Evolutionary conservation across 106 monocot genomes (phyloP).

Genomic region (Acanthochlamys bracteata): DNA sequence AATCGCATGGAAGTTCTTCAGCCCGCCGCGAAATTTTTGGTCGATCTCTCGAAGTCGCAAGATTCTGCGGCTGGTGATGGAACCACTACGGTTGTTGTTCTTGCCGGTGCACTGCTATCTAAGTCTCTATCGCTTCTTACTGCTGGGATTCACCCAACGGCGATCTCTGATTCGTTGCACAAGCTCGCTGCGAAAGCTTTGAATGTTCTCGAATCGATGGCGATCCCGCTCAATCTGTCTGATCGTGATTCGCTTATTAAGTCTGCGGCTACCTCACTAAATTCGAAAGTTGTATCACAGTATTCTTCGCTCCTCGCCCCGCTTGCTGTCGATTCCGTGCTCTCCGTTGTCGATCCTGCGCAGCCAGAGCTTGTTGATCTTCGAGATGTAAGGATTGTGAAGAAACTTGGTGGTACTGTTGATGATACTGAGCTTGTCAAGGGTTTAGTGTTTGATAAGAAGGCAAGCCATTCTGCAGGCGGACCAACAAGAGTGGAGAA

Average conservation of each 20-base stretch:
- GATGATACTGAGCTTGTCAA: constrained; percentile 79
- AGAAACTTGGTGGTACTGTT: constrained; percentile 90
- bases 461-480: constrained; percentile 71
- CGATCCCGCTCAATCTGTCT: constrained; percentile 70
- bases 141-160: constrained; percentile 70
- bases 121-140: constrained; percentile 52
- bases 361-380: constrained; percentile 84
- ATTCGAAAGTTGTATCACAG: constrained; percentile 86
- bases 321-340: constrained; percentile 70
- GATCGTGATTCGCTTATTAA: constrained; percentile 82
- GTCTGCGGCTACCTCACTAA: constrained; percentile 86
- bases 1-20: constrained; percentile 82
- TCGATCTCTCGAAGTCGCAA: constrained; percentile 78
- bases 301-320: constrained; percentile 93
- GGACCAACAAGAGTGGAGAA: constrained; percentile 80
- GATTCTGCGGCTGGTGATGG: constrained; percentile 89
- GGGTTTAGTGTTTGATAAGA: constrained; percentile 89
- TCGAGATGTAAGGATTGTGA: constrained; percentile 66
- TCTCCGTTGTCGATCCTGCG: constrained; percentile 67
- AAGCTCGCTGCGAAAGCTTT: constrained; percentile 48
- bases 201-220: constrained; percentile 49
- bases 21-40: constrained; percentile 87
- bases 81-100: constrained; percentile 87
- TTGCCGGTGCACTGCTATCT: constrained; percentile 69
- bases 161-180: constrained; percentile 73